Percentiles rank a stretch among this genome's conserved stretches.
Conservation (phyloP, 2,329 filamentous ascomycete species). For the Knufia petricola region DNA sequence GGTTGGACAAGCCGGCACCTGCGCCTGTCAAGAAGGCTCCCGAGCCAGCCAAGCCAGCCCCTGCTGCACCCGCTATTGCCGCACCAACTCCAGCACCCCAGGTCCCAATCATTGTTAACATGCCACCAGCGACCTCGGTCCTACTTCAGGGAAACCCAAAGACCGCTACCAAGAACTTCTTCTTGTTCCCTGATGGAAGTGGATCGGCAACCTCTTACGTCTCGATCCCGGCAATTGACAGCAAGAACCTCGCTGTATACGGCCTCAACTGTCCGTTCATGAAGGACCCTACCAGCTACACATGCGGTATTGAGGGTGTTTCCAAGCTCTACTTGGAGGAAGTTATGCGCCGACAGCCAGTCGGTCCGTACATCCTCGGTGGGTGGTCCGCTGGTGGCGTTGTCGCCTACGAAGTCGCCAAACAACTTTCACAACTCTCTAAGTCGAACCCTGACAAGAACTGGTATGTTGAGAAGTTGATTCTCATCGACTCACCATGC, state of each 20-base stretch:
- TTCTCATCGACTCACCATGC: constrained; percentile 56
- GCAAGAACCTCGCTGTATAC: constrained; percentile 35
- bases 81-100: constrained; percentile 18
- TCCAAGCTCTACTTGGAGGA: constrained; percentile 25
- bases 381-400: constrained; percentile 33
- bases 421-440: constrained; percentile 22
- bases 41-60: constrained; percentile 18
- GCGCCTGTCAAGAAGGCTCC: constrained; percentile 14
- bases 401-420: constrained; percentile 29
- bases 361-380: constrained; percentile 31
- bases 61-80: constrained; percentile 22
- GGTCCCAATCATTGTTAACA: constrained; percentile 20
- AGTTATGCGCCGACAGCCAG: constrained; percentile 27
- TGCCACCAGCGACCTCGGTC: constrained; percentile 34
- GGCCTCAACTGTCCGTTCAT: constrained; percentile 37
- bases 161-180: constrained; percentile 33
- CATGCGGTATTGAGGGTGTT: constrained; percentile 24
- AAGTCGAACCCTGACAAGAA: constrained; percentile 22
- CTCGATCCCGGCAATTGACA: constrained; percentile 32
- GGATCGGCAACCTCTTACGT: constrained; percentile 40
- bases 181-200: constrained; percentile 38
- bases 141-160: constrained; percentile 35
- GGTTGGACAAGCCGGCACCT: constrained; percentile 30
- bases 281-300: constrained; percentile 28
- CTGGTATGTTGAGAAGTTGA: constrained; percentile 43